Conservation (phyloP, 371 early-diverging fungal species). For the Apophysomyces ossiformis region DNA sequence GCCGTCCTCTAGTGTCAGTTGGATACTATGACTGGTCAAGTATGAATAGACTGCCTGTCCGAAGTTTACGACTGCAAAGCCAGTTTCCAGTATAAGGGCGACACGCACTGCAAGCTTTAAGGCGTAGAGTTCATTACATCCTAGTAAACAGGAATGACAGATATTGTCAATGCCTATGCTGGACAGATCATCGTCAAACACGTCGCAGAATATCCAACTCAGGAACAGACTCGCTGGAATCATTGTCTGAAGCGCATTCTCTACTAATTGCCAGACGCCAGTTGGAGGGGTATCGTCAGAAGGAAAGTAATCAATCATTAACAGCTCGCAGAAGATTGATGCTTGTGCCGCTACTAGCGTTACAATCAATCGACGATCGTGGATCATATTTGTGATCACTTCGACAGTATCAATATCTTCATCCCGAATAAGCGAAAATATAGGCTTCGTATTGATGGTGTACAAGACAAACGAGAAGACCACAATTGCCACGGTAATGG, state of each 20-base stretch:
- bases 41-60: too few species aligned
- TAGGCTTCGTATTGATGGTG: conserved; percentile 25
- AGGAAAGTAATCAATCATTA: not conserved
- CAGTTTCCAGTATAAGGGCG: too few species aligned
- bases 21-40: too few species aligned
- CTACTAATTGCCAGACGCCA: conserved; percentile 2
- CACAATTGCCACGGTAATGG: conserved; percentile 33
- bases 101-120: too few species aligned
- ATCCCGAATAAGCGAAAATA: conserved; percentile 16
- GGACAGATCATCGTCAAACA: conserved; percentile 29
- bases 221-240: conserved; percentile 46
- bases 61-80: too few species aligned
- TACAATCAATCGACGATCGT: conserved; percentile 30
- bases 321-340: conserved; percentile 29
- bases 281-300: not conserved
- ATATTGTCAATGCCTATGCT: too few species aligned
- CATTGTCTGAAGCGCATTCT: conserved; percentile 35
- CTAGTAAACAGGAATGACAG: too few species aligned
- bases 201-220: conserved; percentile 48
- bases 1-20: too few species aligned
- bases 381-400: conserved; percentile 21
- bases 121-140: too few species aligned
- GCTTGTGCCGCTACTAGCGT: conserved; percentile 40
- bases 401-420: not conserved
- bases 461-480: conserved; percentile 32